Evolutionary conservation across 192 early-diverging fungal species (phyloP).

Genomic region (Backusella luteola): DNA sequence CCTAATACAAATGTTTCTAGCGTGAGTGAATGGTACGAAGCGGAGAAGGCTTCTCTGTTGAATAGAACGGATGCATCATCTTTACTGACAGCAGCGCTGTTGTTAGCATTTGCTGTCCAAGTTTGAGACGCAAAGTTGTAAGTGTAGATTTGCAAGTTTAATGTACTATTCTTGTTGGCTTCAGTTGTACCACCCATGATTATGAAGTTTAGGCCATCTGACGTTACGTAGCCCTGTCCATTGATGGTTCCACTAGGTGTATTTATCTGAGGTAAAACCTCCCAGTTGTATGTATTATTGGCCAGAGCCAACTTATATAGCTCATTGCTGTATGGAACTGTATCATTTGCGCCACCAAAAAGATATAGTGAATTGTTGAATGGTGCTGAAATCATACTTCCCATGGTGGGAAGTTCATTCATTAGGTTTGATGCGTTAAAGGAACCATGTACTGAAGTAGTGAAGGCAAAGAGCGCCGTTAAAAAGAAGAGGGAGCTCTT

Average conservation of each 20-base stretch:
- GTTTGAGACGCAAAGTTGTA: too few species aligned
- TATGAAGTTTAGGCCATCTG: neutral
- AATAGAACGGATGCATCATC: too few species aligned
- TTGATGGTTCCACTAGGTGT: neutral
- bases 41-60: slow-evolving; percentile 13
- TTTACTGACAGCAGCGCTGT: too few species aligned
- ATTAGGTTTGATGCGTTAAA: slow-evolving; percentile 11
- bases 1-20: slow-evolving; percentile 20
- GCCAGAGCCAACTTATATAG: slow-evolving; percentile 3
- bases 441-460: neutral
- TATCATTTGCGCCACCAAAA: slow-evolving; percentile 22
- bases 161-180: neutral
- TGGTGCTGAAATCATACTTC: slow-evolving; percentile 22
- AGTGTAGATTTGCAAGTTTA: neutral
- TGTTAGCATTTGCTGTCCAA: too few species aligned
- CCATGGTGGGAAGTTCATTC: slow-evolving; percentile 17
- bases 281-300: slow-evolving; percentile 11
- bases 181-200: slow-evolving; percentile 12
- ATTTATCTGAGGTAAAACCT: slow-evolving; percentile 11
- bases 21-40: neutral
- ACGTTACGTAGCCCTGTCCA: slow-evolving; percentile 11
- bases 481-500: neutral
- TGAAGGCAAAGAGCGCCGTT: neutral
- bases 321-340: neutral
- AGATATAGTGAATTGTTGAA: slow-evolving; percentile 14